Evolutionary conservation across 768 basidiomycete genomes (phyloP), one percentile per base, ranked within the genome.

Genomic region (Psilocybe cyanescens): DNA sequence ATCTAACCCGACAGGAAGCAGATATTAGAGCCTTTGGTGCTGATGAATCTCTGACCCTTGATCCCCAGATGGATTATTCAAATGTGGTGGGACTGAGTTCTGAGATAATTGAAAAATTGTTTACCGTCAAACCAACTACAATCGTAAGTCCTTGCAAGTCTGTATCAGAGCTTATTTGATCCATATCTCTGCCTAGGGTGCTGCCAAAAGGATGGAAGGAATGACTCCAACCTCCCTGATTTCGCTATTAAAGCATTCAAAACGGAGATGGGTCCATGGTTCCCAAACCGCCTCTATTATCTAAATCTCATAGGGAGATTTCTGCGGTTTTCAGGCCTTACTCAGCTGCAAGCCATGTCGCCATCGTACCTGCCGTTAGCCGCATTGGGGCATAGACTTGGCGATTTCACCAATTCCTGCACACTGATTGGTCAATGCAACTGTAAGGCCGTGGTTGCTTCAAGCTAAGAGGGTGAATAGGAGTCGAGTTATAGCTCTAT

Each of bases 131-230:
- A 53, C 95, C 95, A 0, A 79, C 81, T 14, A 94, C 86, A 8
- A 83, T 95, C 57, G 81, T 79, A 52, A 66, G 92, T 88, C 12
- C 51, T 50, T 47, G 8, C 30, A 41, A 17, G 31, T 49, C 50
- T n/a, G 1, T 39, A 35, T 24, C 24, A 24, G 24, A 24, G 46
- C 1, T 48, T 29, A n/a, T 30, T 6, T 11, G 4, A 51, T 39
- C 8, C 14, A 29, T 39, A 31, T 35, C 33, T 35, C 11, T 35
- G 6, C 11, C 2, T 58, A 95, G 94, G 94, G 94, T n/a, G 90
- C 91, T 3, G 95, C 91, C 14, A 95, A 94, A 72, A 80, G 94
- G 29, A 94, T 96, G 86, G 94, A 96, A 70, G 95, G 95, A 7
- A 92, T 96, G 85, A 97, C 95, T 3, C 94, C 94, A 2, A 82